These are phyloP conservation scores for Abrus precatorius DNA, from an alignment of 306 rosid genomes.

Conservation along the genomic window DNA sequence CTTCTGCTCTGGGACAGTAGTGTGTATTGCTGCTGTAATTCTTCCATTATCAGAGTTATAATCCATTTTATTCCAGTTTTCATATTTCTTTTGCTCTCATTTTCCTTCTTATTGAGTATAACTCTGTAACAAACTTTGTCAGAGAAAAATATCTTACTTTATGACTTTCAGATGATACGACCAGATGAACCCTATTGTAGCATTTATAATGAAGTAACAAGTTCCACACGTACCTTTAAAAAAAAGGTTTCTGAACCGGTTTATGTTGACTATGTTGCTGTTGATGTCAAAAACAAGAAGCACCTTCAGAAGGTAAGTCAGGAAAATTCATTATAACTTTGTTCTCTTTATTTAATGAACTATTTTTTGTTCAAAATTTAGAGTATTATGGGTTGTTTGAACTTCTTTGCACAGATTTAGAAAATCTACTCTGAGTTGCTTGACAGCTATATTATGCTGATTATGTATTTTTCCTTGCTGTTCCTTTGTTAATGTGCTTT, in stretches of 20 bases:
- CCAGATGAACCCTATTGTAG: constrained; percentile 85
- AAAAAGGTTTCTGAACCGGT: constrained; percentile 87
- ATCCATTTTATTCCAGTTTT: too few species aligned
- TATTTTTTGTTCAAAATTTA: not conserved
- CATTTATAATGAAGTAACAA: constrained; percentile 63
- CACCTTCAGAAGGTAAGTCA: constrained; percentile 71
- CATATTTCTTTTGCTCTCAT: too few species aligned
- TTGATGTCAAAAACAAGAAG: constrained; percentile 73
- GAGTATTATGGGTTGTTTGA: constrained; percentile 26
- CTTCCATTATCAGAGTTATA: too few species aligned
- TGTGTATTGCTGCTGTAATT: too few species aligned
- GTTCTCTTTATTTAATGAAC: constrained; percentile 6
- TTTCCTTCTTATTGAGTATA: too few species aligned
- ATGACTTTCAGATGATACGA: constrained; percentile 67
- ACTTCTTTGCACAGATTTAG: not conserved
- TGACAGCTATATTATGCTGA: not conserved
- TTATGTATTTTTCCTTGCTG: not conserved
- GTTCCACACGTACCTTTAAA: constrained; percentile 42
- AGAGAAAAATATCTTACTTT: constrained; percentile 11
- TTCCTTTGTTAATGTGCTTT: constrained; percentile 14
- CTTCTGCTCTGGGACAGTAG: too few species aligned
- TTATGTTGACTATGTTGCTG: constrained; percentile 84
- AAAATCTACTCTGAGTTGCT: not conserved
- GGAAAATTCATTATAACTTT: not conserved
- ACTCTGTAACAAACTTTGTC: not conserved